Conservation (phyloP, 108 stramenopile species). For the Cyclotella sp. region DNA sequence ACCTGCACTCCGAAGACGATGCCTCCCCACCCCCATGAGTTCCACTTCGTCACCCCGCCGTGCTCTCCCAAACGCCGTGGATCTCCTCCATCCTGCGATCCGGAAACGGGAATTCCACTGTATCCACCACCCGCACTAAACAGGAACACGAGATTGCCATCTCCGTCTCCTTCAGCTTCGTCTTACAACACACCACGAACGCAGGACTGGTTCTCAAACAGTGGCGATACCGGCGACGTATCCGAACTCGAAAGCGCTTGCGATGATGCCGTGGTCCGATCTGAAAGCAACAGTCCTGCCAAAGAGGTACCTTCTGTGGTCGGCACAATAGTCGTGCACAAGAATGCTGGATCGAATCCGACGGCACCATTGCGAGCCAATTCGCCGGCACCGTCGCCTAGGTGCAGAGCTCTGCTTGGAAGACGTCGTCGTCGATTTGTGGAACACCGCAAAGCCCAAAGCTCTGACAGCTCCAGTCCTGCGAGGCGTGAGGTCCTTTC, state of each 20-base stretch:
- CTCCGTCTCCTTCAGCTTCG: not conserved
- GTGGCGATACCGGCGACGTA: not conserved
- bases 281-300: not conserved
- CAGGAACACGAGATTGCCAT: not conserved
- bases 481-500: not conserved
- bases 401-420: not conserved
- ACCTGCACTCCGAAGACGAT: not conserved
- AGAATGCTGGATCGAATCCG: not conserved
- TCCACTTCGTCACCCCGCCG: conserved; percentile 8
- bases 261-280: not conserved
- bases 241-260: not conserved
- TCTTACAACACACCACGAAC: not conserved
- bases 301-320: not conserved
- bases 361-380: not conserved
- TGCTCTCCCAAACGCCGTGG: conserved; percentile 7
- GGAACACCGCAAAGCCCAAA: not conserved
- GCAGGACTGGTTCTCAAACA: not conserved
- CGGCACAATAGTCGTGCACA: not conserved
- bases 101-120: not conserved
- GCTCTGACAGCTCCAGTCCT: not conserved
- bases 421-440: conserved; percentile 9
- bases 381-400: not conserved
- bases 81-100: not conserved
- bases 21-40: not conserved
- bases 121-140: not conserved